A percentile compares a stretch with the other conserved stretches of the same genome.
These are phyloP conservation scores for Zygosaccharomyces pseudorouxii DNA, from an alignment of 805 yeast species.

Conservation along the genomic window DNA sequence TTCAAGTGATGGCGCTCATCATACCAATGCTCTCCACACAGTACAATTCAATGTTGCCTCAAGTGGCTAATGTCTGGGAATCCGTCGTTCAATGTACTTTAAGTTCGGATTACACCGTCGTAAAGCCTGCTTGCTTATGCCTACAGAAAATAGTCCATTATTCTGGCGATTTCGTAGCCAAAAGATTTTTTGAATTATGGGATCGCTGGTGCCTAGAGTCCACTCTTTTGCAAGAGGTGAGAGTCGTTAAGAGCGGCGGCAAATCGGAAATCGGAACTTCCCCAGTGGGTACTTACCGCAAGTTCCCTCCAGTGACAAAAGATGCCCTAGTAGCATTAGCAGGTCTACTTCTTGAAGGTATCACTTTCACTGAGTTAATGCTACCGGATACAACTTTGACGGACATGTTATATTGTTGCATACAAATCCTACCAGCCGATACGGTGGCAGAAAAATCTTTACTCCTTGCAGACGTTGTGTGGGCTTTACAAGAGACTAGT, in stretches of 20 bases:
- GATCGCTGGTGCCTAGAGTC: constrained; percentile 15
- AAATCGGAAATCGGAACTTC: background rate
- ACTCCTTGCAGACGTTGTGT: constrained; percentile 25
- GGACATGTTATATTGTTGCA: constrained; percentile 25
- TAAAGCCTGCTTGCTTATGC: constrained; percentile 23
- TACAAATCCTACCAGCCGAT: constrained; percentile 22
- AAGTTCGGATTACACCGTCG: constrained; percentile 23
- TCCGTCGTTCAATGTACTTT: constrained; percentile 19
- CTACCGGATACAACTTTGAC: constrained; percentile 20
- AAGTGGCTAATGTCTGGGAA: constrained; percentile 33
- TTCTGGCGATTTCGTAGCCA: constrained; percentile 28
- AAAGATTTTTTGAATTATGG: constrained; percentile 32
- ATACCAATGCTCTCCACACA: constrained; percentile 53
- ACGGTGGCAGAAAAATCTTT: constrained; percentile 18
- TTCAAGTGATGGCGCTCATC: constrained; percentile 43
- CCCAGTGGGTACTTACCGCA: constrained; percentile 5
- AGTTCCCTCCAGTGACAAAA: constrained; percentile 24
- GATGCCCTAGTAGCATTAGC: constrained; percentile 21
- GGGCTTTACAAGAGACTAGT: background rate
- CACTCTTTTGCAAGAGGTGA: constrained; percentile 14
- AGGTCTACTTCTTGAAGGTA: constrained; percentile 27
- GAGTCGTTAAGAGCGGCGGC: background rate
- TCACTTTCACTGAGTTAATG: constrained; percentile 20
- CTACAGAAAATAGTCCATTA: constrained; percentile 18
- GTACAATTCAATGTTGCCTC: constrained; percentile 29